These are phyloP conservation scores for Diaporthe aspalathi DNA, from an alignment of 2,329 filamentous ascomycete genomes.

Conservation along the genomic window DNA sequence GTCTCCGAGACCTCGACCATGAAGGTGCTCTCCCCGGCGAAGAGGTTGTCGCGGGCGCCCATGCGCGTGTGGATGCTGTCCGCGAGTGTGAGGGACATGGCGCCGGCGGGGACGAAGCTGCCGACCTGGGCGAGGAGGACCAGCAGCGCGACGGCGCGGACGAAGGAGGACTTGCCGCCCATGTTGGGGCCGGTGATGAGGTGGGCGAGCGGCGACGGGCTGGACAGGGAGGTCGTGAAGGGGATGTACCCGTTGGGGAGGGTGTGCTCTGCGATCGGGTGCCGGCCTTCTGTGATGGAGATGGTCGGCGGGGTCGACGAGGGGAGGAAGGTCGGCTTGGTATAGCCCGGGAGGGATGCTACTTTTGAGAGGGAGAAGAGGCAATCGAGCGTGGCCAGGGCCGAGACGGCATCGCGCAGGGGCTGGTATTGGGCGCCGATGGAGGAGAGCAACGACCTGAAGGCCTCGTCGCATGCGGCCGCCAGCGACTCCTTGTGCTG, in stretches of 20 bases:
- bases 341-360: conserved; percentile 87
- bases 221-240: conserved; percentile 82
- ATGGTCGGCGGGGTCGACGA: conserved; percentile 75
- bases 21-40: conserved; percentile 94
- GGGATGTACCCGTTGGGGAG: conserved; percentile 90
- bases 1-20: conserved; percentile 98
- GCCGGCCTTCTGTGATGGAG: conserved; percentile 78
- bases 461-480: conserved; percentile 89
- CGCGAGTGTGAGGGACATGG: conserved; percentile 80
- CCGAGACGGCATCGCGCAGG: conserved; percentile 87
- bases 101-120: conserved; percentile 87
- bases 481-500: conserved; percentile 95
- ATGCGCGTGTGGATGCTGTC: conserved; percentile 96
- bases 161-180: conserved; percentile 98
- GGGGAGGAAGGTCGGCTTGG: conserved; percentile 75
- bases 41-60: conserved; percentile 95
- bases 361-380: conserved; percentile 87
- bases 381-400: conserved; percentile 89
- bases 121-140: conserved; percentile 95
- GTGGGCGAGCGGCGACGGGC: conserved; percentile 75
- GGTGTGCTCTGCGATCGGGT: conserved; percentile 95
- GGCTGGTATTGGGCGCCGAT: conserved; percentile 89
- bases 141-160: conserved; percentile 90
- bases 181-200: conserved; percentile 98
- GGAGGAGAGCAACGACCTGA: conserved; percentile 74